Evolutionary conservation across 1,284 basidiomycete species (phyloP), one percentile per base, ranked within the genome.

Genomic region (Marasmius sp.): DNA sequence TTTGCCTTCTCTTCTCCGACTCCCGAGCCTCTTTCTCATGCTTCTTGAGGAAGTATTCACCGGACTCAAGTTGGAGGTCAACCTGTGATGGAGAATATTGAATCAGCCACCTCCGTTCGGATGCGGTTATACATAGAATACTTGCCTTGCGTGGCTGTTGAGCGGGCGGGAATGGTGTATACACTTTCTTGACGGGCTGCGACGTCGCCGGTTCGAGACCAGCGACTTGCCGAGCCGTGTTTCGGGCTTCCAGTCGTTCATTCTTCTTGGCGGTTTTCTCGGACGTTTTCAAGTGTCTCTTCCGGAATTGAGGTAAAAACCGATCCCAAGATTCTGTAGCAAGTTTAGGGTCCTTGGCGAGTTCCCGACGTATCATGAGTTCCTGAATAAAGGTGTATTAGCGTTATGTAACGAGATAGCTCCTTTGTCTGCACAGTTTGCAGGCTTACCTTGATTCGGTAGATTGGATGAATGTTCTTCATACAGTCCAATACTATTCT

Each of bases 391-490:
- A 27, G 5, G 2, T 27, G 27, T 27, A 5, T 27, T 27, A 27
- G 27, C 27, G 27, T 27, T 2, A 27, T 27, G 27, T 27, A 18
- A 18, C n/a, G 38, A 8, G 55, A 53, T 65, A 50, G 50, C 34
- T 52, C 47, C 48, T 58, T 43, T 58, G 57, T 47, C 63, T 61
- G 41, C 43, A 53, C 59, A 60, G 20, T 53, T 34, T 1, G 10
- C 51, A 43, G 43, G 67, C 77, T 33, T 41, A 92, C 94, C 77
- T 99, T 99, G 79, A 99, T 99, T 67, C 96, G 91, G 75, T 99
- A 99, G 72, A 99, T 99, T 2, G 97, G 97, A 72, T 99, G 97
- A 57, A 99, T 92, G 72, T 99, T 99, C 79, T 94, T 97, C 94
- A 99, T 97, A 79, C 97, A 99, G 74, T 99, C 97, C 57, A 98